Percentiles rank a stretch among this genome's conserved stretches.
Evolutionary conservation across 345 rosid genomes (phyloP).

Genomic region (Sonneratia caseolaris): DNA sequence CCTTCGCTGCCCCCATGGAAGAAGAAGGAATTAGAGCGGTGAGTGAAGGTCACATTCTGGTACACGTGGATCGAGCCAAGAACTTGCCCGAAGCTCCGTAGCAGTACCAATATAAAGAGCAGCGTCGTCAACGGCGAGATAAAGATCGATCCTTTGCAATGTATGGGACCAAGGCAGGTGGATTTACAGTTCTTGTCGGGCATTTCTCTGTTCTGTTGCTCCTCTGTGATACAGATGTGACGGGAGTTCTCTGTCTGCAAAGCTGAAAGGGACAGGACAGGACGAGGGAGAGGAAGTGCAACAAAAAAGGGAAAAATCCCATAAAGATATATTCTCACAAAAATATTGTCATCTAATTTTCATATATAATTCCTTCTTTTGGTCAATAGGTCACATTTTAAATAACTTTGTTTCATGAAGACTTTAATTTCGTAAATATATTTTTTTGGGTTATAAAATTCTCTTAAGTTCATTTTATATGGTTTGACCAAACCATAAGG

Average conservation of each 20-base stretch:
- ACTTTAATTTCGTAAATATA: too few species aligned
- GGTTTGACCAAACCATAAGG: background rate
- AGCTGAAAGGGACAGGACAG: background rate
- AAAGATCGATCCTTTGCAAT: background rate
- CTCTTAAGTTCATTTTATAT: background rate
- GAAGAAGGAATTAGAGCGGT: conserved; percentile 42
- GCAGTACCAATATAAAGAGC: background rate
- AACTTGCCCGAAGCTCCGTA: conserved; percentile 17
- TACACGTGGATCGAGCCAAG: conserved; percentile 39
- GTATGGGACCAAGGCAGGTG: background rate
- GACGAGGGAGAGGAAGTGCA: background rate
- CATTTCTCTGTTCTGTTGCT: background rate
- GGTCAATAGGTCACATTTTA: too few species aligned
- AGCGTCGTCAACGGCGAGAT: background rate
- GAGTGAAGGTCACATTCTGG: conserved; percentile 24
- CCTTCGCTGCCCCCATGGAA: conserved; percentile 54
- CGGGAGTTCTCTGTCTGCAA: background rate
- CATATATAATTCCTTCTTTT: too few species aligned
- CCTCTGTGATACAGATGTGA: background rate
- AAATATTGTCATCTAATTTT: too few species aligned
- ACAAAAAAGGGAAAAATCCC: too few species aligned
- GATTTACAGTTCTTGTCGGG: conserved; percentile 3
- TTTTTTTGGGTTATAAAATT: too few species aligned
- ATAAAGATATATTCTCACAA: too few species aligned
- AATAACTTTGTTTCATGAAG: too few species aligned